These are phyloP conservation scores for Gillenia trifoliata DNA, from an alignment of 306 rosid genomes.

Conservation along the genomic window DNA sequence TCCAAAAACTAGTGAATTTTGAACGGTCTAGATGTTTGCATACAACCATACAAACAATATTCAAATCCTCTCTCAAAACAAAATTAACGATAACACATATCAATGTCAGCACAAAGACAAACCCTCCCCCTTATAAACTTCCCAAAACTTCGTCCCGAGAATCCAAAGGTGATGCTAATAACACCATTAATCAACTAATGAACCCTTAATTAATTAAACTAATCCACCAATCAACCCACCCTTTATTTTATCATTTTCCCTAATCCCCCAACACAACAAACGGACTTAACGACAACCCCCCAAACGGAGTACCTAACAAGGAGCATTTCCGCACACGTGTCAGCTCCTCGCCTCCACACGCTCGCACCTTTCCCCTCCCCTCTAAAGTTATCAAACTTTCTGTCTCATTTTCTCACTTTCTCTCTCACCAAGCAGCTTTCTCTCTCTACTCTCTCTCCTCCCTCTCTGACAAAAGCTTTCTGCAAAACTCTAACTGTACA, in stretches of 20 bases:
- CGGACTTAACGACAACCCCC: constrained; percentile 24
- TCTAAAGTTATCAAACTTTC: constrained; percentile 17
- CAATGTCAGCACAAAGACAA: not conserved
- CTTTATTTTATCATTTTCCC: not conserved
- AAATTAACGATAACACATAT: not conserved
- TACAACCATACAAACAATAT: not conserved
- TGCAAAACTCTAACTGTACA: constrained; percentile 28
- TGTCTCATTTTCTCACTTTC: constrained; percentile 5
- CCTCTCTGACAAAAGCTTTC: constrained; percentile 43
- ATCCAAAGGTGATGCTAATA: constrained; percentile 10
- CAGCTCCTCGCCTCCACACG: not conserved
- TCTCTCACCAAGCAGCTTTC: constrained; percentile 30
- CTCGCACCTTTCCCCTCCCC: not conserved
- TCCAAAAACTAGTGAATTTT: not conserved
- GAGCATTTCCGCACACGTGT: not conserved
- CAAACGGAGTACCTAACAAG: not conserved
- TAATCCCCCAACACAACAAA: constrained; percentile 15
- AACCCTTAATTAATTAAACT: not conserved
- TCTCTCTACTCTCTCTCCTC: not conserved
- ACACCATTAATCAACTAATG: not conserved
- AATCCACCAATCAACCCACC: not conserved
- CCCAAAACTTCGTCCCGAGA: constrained; percentile 7
- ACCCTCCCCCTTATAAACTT: not conserved
- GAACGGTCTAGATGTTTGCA: not conserved
- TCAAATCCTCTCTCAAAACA: not conserved